phyloP scores from a whole-genome alignment of 1,139 yeast species.

The Geotrichum candidum region DNA sequence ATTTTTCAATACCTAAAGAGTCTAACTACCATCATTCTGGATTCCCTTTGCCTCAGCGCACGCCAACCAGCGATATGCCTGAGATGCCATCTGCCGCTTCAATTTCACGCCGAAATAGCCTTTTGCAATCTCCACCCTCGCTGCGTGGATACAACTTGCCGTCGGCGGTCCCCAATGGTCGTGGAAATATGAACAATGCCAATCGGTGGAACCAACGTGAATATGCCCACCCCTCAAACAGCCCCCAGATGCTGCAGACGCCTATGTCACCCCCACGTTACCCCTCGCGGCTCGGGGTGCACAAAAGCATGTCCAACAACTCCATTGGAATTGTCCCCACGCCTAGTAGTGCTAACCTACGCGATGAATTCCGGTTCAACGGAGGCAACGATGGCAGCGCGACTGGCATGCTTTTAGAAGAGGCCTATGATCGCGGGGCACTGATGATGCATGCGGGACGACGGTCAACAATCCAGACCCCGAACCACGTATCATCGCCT shows the following conservation, averaged over 20 bases:
- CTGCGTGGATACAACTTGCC: not conserved
- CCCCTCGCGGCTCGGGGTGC: not conserved
- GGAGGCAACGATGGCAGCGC: not conserved
- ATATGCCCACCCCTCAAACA: not conserved
- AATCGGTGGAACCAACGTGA: not conserved
- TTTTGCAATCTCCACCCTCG: constrained; percentile 5
- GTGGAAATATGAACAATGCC: not conserved
- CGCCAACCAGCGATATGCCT: not conserved
- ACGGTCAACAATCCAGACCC: not conserved
- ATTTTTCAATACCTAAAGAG: constrained; percentile 2
- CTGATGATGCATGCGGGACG: not conserved
- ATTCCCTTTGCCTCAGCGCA: not conserved
- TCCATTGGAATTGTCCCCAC: not conserved
- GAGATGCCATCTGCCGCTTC: not conserved
- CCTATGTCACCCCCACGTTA: not conserved
- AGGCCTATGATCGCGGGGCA: not conserved
- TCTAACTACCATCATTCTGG: not conserved
- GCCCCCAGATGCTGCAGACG: not conserved
- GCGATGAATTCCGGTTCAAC: not conserved
- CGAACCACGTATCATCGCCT: not conserved
- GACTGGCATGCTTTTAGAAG: not conserved
- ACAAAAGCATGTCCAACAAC: not conserved
- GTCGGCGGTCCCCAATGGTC: not conserved
- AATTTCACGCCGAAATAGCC: not conserved
- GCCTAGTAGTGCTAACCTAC: not conserved